phyloP scores from a whole-genome alignment of 2,329 filamentous ascomycete species.

The Phoma sp. region DNA sequence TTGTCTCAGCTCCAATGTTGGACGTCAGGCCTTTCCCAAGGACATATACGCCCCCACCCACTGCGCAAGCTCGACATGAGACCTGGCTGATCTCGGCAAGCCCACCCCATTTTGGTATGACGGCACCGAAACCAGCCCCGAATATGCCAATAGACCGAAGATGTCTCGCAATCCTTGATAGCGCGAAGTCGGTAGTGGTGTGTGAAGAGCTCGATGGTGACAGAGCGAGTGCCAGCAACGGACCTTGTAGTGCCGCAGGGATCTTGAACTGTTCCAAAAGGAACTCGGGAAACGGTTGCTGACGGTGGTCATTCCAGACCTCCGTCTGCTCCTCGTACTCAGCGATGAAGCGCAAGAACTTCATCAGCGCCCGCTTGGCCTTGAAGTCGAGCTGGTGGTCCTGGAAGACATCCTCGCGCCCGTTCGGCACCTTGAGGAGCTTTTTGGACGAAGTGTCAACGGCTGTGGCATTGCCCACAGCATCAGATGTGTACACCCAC shows the following conservation, averaged over 20 bases:
- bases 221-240: conserved; percentile 75
- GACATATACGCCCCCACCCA: conserved; percentile 91
- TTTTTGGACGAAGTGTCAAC: conserved; percentile 12
- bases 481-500: conserved; percentile 70
- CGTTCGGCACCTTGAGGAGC: conserved; percentile 80
- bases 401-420: conserved; percentile 89
- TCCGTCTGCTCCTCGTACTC: conserved; percentile 70
- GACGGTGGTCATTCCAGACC: conserved; percentile 66
- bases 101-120: conserved; percentile 93
- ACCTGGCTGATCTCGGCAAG: conserved; percentile 89
- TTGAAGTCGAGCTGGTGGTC: conserved; percentile 77
- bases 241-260: conserved; percentile 71
- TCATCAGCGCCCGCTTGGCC: conserved; percentile 88
- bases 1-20: conserved; percentile 5
- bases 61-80: conserved; percentile 86
- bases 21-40: conserved; percentile 71
- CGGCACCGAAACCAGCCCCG: conserved; percentile 85
- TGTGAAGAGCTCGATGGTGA: conserved; percentile 65
- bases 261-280: conserved; percentile 61
- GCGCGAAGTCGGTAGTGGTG: conserved; percentile 71
- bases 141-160: conserved; percentile 86
- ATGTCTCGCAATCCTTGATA: conserved; percentile 79
- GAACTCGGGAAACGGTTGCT: conserved; percentile 65
- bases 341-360: conserved; percentile 87
- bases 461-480: conserved; percentile 34